Conservation (phyloP, 768 basidiomycete genomes). For the Lactarius evosmus region DNA sequence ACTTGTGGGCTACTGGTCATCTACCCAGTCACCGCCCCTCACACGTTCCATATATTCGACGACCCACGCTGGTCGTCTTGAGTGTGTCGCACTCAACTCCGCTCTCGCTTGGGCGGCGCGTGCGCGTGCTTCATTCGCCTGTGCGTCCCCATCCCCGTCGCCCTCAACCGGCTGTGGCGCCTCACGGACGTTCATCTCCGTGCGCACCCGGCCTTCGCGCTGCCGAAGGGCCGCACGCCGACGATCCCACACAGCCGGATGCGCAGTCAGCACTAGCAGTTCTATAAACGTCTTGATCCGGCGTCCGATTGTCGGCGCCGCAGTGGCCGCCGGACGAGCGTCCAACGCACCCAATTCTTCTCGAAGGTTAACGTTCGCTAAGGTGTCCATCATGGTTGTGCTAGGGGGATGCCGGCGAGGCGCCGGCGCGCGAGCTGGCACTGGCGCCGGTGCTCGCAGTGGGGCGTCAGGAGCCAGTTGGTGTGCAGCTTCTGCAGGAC, state of each 20-base stretch:
- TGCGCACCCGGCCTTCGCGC: conserved; percentile 26
- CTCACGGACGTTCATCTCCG: conserved; percentile 18
- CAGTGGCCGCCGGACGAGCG: conserved; percentile 9
- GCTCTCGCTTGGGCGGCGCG: conserved; percentile 3
- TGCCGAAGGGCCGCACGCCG: conserved; percentile 25
- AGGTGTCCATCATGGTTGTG: conserved; percentile 16
- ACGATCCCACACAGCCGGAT: conserved; percentile 29
- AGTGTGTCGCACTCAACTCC: not conserved
- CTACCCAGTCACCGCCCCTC: conserved; percentile 25
- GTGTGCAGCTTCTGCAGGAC: conserved; percentile 8
- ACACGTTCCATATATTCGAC: conserved; percentile 21
- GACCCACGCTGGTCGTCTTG: conserved; percentile 21
- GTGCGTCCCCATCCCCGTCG: conserved; percentile 12
- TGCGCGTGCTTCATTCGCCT: conserved; percentile 1
- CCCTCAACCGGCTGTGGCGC: not conserved
- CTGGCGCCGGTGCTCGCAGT: conserved; percentile 4
- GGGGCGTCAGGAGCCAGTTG: conserved; percentile 1
- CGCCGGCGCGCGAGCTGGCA: not conserved
- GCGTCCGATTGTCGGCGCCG: conserved; percentile 5
- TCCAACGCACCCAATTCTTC: conserved; percentile 20
- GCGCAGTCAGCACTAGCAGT: conserved; percentile 24
- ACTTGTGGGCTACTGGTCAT: conserved; percentile 14
- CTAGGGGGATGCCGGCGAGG: conserved; percentile 1
- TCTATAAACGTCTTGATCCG: conserved; percentile 24
- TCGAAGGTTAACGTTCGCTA: conserved; percentile 21